Conservation (phyloP, 148 eudicot genomes). For the Drosera capensis region DNA sequence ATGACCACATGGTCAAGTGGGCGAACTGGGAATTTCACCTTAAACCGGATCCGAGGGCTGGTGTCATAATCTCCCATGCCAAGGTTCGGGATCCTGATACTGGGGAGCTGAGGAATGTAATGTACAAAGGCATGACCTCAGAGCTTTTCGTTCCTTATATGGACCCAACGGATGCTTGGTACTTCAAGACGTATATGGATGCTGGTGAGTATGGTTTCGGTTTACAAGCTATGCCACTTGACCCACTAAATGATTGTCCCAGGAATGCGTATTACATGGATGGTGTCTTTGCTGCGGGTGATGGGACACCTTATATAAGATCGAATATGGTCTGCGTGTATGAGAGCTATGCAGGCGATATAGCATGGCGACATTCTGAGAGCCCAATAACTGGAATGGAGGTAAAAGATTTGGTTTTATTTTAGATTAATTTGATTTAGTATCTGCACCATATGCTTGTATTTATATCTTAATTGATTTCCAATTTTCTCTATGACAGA, state of each 20-base stretch:
- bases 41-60: constrained; percentile 93
- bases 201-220: constrained; percentile 99
- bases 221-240: constrained; percentile 79
- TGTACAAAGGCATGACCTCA: constrained; percentile 84
- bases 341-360: constrained; percentile 87
- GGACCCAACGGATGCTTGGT: constrained; percentile 98
- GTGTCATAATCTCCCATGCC: constrained; percentile 66
- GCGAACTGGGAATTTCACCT: constrained; percentile 92
- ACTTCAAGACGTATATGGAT: constrained; percentile 96
- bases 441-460: background rate
- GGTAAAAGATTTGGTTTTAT: constrained; percentile 30
- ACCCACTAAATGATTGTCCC: constrained; percentile 89
- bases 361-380: constrained; percentile 89
- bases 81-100: constrained; percentile 44
- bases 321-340: constrained; percentile 73
- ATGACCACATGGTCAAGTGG: constrained; percentile 68
- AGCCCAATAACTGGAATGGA: constrained; percentile 73
- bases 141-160: constrained; percentile 96
- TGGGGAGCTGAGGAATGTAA: constrained; percentile 56
- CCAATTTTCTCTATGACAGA: constrained; percentile 38
- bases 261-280: constrained; percentile 88
- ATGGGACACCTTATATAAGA: constrained; percentile 71
- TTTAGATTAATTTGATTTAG: no score
- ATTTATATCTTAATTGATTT: background rate
- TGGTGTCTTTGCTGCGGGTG: constrained; percentile 75